Evolutionary conservation across 2,329 filamentous ascomycete species (phyloP).

Genomic region (Sphaerulina populicola): DNA sequence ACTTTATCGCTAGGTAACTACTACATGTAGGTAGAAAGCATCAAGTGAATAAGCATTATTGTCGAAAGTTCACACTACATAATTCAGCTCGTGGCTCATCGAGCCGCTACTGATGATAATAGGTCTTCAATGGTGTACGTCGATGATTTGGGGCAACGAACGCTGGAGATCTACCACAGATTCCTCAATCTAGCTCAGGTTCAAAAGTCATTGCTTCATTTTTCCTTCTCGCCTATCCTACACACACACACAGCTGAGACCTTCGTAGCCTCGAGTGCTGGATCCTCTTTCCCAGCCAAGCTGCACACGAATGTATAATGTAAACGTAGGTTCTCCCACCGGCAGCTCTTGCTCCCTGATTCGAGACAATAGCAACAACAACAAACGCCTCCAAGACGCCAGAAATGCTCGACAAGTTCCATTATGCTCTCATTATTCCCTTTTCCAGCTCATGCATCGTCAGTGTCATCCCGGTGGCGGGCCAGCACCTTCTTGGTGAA

Average conservation of each 20-base stretch:
- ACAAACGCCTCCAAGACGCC: not conserved
- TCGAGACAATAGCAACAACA: no score
- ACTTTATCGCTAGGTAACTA: no score
- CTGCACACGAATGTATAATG: conserved; percentile 5
- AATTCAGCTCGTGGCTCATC: no score
- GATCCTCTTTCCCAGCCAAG: not conserved
- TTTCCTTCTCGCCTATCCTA: not conserved
- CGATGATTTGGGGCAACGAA: no score
- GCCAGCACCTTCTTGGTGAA: conserved; percentile 70
- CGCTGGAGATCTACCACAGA: no score
- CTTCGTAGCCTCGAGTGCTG: not conserved
- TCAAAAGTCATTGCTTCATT: not conserved
- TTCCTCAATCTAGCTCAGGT: not conserved
- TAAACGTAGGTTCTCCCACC: no score
- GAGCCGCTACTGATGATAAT: no score
- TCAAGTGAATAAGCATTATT: no score
- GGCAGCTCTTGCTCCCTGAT: not conserved
- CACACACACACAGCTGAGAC: conserved; percentile 1
- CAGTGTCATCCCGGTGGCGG: conserved; percentile 50
- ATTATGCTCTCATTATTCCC: conserved; percentile 21
- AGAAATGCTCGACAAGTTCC: not conserved
- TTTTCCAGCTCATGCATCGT: conserved; percentile 30
- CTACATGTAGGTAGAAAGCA: no score
- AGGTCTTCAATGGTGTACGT: no score
- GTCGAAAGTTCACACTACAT: no score